Evolutionary conservation across 129 eudicot genomes (phyloP), one percentile per base, ranked within the genome.

Genomic region (Flaveria bidentis): DNA sequence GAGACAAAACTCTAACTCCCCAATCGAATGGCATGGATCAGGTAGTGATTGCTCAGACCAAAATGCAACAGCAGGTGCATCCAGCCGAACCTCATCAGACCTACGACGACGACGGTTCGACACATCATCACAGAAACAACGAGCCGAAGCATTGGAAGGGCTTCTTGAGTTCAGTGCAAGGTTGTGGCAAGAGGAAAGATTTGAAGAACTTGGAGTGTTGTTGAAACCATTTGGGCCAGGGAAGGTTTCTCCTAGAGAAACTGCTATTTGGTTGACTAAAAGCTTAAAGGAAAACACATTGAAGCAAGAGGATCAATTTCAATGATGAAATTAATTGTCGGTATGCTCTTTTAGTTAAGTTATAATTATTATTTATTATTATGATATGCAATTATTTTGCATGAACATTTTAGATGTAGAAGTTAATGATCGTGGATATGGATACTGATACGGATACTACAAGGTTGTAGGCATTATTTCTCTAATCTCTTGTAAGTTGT

Each of bases 191-290:
- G 91, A 90, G 68, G 97, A 88, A 42, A 86, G 98, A 33, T 83
- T 86, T 64, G 98, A 93, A 36, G 98, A 93, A 75, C 98, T 93
- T 64, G 92, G 86, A 42, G 98, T 93, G 65, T 78, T 93, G 76
- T 67, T 93, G 84, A 90, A 87, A 81, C 98, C 98, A 56, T 93
- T 93, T 83, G 98, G 98, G 20, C 96, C 96, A 5, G 98, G 89
- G 13, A 93, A 93, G 72, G 98, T 88, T 63, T 93, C 98, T 58
- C 96, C 98, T 1, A 88, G 98, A 70, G 98, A 93, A 82, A 93
- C 98, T 53, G 98, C 98, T 44, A 93, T 93, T 55, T 93, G 98
- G 98, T 79, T 93, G 89, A 76, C 98, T 18, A 93, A 90, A 82
- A 90, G 98, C 83, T 80, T 93, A 62, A 93, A 93, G 82, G 98